A percentile compares a stretch with the other conserved stretches of the same genome.
These are phyloP conservation scores for Epichloe elymi DNA, from an alignment of 2,329 filamentous ascomycete genomes.

Conservation along the genomic window DNA sequence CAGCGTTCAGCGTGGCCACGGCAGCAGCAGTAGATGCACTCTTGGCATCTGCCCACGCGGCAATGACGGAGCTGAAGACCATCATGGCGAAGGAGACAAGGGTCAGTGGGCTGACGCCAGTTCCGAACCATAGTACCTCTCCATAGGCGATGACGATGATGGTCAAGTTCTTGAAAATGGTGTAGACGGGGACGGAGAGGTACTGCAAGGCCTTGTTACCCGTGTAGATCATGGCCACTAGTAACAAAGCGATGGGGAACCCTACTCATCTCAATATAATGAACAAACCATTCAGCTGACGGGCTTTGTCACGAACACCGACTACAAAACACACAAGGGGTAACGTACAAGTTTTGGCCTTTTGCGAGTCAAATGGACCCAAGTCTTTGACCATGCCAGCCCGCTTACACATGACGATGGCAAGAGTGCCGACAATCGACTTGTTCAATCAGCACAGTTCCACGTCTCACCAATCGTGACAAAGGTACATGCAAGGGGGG, in stretches of 20 bases:
- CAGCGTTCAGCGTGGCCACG: constrained; percentile 81
- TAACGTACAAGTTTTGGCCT: constrained; percentile 80
- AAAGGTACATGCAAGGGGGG: too few relatives aligned
- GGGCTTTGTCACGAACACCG: neutral
- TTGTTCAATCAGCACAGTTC: constrained; percentile 21
- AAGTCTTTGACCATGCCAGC: constrained; percentile 69
- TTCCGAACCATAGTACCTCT: constrained; percentile 96
- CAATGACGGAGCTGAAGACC: constrained; percentile 87
- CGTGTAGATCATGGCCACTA: constrained; percentile 99
- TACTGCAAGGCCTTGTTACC: constrained; percentile 91
- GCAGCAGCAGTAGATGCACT: constrained; percentile 48
- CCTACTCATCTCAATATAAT: constrained; percentile 39
- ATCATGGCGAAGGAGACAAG: constrained; percentile 93
- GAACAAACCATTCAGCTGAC: neutral
- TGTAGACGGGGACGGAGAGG: constrained; percentile 96
- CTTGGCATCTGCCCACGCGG: constrained; percentile 89
- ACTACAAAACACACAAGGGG: neutral
- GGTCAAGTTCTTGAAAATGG: constrained; percentile 99
- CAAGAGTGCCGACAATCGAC: constrained; percentile 78
- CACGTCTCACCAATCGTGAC: neutral
- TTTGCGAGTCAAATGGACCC: constrained; percentile 70
- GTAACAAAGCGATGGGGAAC: constrained; percentile 90
- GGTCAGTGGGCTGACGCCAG: constrained; percentile 77
- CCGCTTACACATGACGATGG: constrained; percentile 74
- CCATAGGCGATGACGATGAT: constrained; percentile 98